These are phyloP conservation scores for Leptosphaerulina australis DNA, from an alignment of 2,329 filamentous ascomycete genomes.

Conservation along the genomic window DNA sequence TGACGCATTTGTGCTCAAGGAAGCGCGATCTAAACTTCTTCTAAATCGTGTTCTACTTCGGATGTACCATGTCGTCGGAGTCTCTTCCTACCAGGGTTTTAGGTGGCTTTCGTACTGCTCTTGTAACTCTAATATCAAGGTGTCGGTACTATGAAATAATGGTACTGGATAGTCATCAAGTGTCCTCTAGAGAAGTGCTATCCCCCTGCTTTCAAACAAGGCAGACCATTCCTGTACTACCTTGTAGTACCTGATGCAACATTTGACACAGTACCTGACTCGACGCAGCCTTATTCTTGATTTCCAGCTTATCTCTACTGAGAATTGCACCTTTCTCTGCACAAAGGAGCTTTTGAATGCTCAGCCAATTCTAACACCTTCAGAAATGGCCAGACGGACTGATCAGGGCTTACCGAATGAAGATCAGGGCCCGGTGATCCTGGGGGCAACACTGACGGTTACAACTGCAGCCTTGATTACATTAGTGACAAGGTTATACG, in stretches of 20 bases:
- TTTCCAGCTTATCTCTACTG: background rate
- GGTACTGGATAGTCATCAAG: background rate
- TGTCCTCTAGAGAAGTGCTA: background rate
- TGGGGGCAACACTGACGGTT: constrained; percentile 52
- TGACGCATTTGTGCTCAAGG: background rate
- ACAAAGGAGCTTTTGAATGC: background rate
- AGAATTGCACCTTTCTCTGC: background rate
- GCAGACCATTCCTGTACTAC: background rate
- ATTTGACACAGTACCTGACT: background rate
- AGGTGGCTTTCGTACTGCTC: background rate
- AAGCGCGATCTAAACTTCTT: background rate
- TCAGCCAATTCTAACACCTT: background rate
- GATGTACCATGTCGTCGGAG: background rate
- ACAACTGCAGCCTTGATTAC: constrained; percentile 51
- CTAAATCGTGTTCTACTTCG: background rate
- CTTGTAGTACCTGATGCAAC: background rate
- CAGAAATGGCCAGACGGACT: background rate
- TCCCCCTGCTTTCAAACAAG: background rate
- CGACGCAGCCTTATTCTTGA: background rate
- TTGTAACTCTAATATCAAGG: background rate
- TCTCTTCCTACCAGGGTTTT: background rate
- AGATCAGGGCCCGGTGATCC: constrained; percentile 48
- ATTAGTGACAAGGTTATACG: constrained; percentile 53
- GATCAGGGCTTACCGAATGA: constrained; percentile 29
- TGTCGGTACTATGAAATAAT: background rate